Percentiles rank a stretch among this genome's conserved stretches.
These are phyloP conservation scores for Deinandra increscens DNA, from an alignment of 129 eudicot genomes.

Conservation along the genomic window DNA sequence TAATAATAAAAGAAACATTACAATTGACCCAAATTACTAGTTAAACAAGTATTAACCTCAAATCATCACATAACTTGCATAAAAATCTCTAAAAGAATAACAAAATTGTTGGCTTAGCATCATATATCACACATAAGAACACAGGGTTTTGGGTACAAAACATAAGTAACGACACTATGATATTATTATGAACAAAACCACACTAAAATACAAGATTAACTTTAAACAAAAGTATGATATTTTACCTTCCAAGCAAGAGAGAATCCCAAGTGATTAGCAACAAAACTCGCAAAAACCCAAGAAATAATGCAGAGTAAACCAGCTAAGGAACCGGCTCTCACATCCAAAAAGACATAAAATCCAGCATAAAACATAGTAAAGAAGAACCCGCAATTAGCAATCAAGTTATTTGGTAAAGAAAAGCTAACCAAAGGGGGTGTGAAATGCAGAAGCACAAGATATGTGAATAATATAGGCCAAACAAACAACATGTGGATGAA, in stretches of 20 bases:
- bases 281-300: conserved; percentile 62
- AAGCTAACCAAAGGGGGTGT: conserved; percentile 51
- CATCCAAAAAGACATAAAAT: conserved; percentile 60
- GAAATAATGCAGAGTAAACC: conserved; percentile 56
- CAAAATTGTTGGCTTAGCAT: no score
- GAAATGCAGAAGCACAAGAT: conserved; percentile 49
- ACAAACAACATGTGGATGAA: conserved; percentile 75
- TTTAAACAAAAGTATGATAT: background rate
- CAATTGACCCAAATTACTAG: no score
- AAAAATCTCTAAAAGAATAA: no score
- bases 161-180: no score
- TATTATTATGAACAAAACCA: no score
- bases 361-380: conserved; percentile 49
- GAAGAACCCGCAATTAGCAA: conserved; percentile 59
- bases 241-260: conserved; percentile 45
- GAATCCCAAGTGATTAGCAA: conserved; percentile 59
- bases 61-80: no score
- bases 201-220: no score
- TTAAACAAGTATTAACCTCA: no score
- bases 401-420: conserved; percentile 33
- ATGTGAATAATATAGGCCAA: conserved; percentile 82
- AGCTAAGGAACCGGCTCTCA: conserved; percentile 69
- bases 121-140: no score
- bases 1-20: no score
- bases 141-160: no score